These are phyloP conservation scores for Neurospora cerealis DNA, from an alignment of 495 filamentous ascomycete genomes.

Conservation along the genomic window DNA sequence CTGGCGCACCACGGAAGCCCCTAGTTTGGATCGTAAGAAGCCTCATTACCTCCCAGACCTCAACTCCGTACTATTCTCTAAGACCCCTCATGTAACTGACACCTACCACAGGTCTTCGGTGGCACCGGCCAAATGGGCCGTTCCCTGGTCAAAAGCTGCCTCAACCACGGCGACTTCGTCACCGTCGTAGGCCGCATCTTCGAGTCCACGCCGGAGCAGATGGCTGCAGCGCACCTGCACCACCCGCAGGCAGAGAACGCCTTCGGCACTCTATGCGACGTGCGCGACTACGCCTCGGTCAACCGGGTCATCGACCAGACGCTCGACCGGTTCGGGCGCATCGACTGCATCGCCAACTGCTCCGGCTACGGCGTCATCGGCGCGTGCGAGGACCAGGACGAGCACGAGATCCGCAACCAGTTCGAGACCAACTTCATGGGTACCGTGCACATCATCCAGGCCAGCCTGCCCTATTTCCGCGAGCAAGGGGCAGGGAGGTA, in stretches of 20 bases:
- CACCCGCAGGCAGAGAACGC: conserved; percentile 70
- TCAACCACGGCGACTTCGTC: conserved; percentile 80
- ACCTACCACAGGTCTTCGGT: conserved; percentile 62
- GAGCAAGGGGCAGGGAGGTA: conserved; percentile 65
- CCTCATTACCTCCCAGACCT: conserved; percentile 1
- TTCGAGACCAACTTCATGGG: conserved; percentile 97
- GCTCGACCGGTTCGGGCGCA: conserved; percentile 62
- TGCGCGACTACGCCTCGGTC: conserved; percentile 73
- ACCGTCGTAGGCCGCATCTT: conserved; percentile 78
- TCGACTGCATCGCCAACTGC: conserved; percentile 89
- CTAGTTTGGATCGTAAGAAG: conserved; percentile 69
- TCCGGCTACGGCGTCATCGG: conserved; percentile 90
- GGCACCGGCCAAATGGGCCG: conserved; percentile 94
- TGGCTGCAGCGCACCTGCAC: conserved; percentile 40
- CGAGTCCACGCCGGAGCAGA: conserved; percentile 63
- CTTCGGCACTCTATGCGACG: conserved; percentile 78
- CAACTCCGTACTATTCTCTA: background rate
- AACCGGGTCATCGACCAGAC: conserved; percentile 56
- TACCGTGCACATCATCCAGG: conserved; percentile 83
- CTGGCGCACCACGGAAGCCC: conserved; percentile 59
- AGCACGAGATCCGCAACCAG: conserved; percentile 87
- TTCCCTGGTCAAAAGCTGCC: conserved; percentile 69
- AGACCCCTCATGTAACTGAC: conserved; percentile 4
- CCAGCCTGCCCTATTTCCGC: conserved; percentile 83
- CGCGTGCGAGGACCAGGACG: conserved; percentile 93